A percentile compares a stretch with the other conserved stretches of the same genome.
These are phyloP conservation scores for Neonectria ditissima DNA, from an alignment of 2,329 filamentous ascomycete genomes.

Conservation along the genomic window DNA sequence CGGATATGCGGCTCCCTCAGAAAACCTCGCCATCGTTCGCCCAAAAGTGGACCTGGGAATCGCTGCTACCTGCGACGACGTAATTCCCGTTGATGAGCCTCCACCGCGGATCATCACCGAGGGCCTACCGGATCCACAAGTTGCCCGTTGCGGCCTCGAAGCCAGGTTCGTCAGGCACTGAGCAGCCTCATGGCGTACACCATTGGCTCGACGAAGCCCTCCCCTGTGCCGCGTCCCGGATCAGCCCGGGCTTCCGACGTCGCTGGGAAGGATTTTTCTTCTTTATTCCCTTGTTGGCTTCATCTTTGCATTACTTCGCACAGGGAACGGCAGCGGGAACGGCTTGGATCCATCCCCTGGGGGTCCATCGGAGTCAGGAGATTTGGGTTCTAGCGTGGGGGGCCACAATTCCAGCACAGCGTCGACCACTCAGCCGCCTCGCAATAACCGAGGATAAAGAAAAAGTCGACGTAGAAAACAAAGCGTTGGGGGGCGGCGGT, in stretches of 20 bases:
- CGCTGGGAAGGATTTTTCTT: constrained; percentile 5
- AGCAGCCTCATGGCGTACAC: background rate
- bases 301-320: constrained; percentile 18
- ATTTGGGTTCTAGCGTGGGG: constrained; percentile 24
- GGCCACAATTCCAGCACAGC: constrained; percentile 23
- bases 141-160: constrained; percentile 7
- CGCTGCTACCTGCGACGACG: constrained; percentile 22
- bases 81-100: constrained; percentile 39
- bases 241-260: constrained; percentile 29
- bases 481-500: constrained; percentile 6
- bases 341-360: constrained; percentile 3
- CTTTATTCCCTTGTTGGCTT: background rate
- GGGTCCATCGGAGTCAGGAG: constrained; percentile 35
- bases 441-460: constrained; percentile 45
- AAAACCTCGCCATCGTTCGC: constrained; percentile 26
- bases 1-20: constrained; percentile 41
- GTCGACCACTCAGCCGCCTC: constrained; percentile 26
- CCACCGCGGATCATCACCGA: constrained; percentile 29
- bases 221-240: constrained; percentile 26
- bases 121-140: constrained; percentile 16
- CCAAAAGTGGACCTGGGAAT: constrained; percentile 40
- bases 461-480: constrained; percentile 4
- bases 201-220: constrained; percentile 33
- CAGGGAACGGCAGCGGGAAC: constrained; percentile 10
- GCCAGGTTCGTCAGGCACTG: background rate